Base-by-base conservation (phyloP, 164 flowering plant genomes). In the Paratinospora sagittata region DNA sequence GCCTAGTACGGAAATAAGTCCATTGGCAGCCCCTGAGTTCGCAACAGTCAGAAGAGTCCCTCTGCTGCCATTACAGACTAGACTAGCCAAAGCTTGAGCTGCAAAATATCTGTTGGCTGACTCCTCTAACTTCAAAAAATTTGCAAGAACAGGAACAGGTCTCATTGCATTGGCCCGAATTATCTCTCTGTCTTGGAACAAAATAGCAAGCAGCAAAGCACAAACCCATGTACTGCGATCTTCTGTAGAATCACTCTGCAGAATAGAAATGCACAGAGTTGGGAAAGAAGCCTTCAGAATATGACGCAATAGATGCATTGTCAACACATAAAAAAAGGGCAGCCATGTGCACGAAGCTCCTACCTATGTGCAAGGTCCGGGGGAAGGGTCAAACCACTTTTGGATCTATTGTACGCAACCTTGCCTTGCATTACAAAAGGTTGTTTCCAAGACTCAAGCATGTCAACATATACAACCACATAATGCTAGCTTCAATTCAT, bases 151-250 rank as follows among this genome's bases (percentile, higher is more conserved):
- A 34, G 98, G 96, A 43, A 93, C 81, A 14, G 91, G 82, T 76
- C 83, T 83, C 91, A 86, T 91, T 77, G 86, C 91, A 82, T 85
- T 75, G 34, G 88, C 93, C 37, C 93, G 80, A 69, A 89, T 90
- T 68, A 93, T 91, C 65, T 96, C 99, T 83, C 97, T 88, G 74
- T 96, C 93, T 87, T 89, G 97, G 80, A 96, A 96, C 64, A 96
- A 63, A 76, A 96, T 79, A 55, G 97, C 97, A 45, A 96, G 82
- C 69, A 96, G 83, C 75, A 96, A 79, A 67, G 95, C 90, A 80
- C 87, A 89, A 62, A 90, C 82, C 99, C 98, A 96, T 57, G 85
- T 75, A 83, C 87, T 88, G 65, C 82, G 74, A 75, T 93, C 96
- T 81, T 90, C 98, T 61, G 75, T 84, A 68, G 74, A 82, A 80